phyloP scores from a whole-genome alignment of 139 green algal species.

The Chlamydomonas schloesseri region DNA sequence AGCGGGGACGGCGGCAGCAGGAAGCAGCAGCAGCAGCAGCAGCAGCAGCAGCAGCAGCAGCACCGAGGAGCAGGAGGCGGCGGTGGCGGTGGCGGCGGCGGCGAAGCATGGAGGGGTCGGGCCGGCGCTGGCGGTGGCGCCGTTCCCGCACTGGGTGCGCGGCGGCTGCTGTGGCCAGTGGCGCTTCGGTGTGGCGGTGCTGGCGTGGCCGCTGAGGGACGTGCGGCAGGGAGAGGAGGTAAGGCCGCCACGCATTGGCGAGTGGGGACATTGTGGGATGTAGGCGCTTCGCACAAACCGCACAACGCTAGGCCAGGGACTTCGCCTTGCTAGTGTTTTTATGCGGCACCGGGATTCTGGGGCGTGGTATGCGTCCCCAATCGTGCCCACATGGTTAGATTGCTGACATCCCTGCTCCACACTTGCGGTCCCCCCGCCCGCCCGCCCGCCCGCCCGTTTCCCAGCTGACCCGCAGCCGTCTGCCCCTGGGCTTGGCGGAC shows the following conservation, averaged over 20 bases:
- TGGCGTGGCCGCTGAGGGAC: background rate
- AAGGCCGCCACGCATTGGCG: background rate
- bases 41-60: no score
- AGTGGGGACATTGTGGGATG: background rate
- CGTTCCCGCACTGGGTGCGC: background rate
- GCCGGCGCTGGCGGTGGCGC: background rate
- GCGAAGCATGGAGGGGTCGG: no score
- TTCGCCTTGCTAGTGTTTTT: background rate
- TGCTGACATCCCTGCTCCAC: no score
- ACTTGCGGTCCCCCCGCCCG: no score
- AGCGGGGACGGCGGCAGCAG: no score
- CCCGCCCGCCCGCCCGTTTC: no score
- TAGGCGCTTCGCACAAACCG: background rate
- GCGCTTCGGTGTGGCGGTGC: background rate
- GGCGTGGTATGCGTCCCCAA: no score
- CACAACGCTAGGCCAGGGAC: no score
- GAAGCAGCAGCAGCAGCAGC: no score
- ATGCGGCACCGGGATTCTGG: background rate
- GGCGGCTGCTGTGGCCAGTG: background rate
- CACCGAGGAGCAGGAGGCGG: no score
- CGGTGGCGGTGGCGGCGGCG: no score
- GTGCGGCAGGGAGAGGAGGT: background rate
- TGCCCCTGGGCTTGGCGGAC: background rate
- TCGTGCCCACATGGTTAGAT: no score
- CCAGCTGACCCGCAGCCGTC: background rate